Evolutionary conservation across 2,329 filamentous ascomycete species (phyloP).

Genomic region (Hypoxylon sp.): DNA sequence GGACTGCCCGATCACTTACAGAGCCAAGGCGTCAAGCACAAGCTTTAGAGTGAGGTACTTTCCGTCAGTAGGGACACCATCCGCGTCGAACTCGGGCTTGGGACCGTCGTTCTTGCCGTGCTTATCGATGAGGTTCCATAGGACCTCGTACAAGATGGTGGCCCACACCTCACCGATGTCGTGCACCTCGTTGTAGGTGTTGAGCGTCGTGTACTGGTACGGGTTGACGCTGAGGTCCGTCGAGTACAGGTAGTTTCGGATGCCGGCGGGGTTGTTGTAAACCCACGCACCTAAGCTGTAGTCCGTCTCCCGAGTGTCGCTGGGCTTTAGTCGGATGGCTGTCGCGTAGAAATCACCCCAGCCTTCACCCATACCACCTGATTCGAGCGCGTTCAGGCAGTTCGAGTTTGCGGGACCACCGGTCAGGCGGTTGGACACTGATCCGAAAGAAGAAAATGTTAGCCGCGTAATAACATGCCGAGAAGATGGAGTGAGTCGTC

Average conservation of each 20-base stretch:
- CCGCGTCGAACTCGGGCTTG: conserved; percentile 56
- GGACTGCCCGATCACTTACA: conserved; percentile 51
- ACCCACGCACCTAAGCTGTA: conserved; percentile 65
- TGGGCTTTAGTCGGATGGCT: conserved; percentile 61
- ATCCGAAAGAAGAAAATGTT: conserved; percentile 20
- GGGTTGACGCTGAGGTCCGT: conserved; percentile 62
- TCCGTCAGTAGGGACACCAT: conserved; percentile 64
- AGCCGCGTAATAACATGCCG: conserved; percentile 26
- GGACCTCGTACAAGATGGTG: conserved; percentile 66
- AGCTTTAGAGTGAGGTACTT: conserved; percentile 65
- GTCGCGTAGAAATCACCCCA: conserved; percentile 67
- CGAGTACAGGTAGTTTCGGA: conserved; percentile 63
- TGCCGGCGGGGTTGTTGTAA: conserved; percentile 56
- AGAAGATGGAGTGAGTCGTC: neutral
- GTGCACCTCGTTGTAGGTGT: conserved; percentile 58
- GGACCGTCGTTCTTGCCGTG: conserved; percentile 62
- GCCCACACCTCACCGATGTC: conserved; percentile 65
- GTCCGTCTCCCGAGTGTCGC: conserved; percentile 61
- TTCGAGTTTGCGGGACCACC: conserved; percentile 69
- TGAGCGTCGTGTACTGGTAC: conserved; percentile 60
- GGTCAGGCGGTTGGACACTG: conserved; percentile 70
- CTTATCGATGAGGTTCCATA: conserved; percentile 68
- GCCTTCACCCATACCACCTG: conserved; percentile 66
- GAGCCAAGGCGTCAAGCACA: conserved; percentile 63
- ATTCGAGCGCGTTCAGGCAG: conserved; percentile 61